These are phyloP conservation scores for Carex pumila DNA, from an alignment of 176 grass and related monocot species.

Conservation along the genomic window DNA sequence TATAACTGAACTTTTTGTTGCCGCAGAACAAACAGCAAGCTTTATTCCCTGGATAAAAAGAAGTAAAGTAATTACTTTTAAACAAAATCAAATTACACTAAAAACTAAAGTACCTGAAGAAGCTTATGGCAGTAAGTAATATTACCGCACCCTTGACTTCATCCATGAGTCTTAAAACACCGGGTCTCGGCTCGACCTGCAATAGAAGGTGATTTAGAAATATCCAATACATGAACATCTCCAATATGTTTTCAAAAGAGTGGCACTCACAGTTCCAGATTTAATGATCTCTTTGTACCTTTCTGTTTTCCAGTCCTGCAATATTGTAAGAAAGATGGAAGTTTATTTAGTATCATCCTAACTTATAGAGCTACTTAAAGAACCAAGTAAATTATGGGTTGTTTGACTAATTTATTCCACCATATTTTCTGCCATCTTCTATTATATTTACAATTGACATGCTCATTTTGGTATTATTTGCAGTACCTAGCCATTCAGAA, in stretches of 20 bases:
- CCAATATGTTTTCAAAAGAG: not conserved
- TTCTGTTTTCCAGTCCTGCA: slow-evolving; percentile 97
- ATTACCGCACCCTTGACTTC: slow-evolving; percentile 98
- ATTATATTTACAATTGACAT: not conserved
- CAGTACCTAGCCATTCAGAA: not conserved
- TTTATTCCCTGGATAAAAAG: slow-evolving; percentile 71
- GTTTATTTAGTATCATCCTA: not conserved
- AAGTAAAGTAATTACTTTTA: not conserved
- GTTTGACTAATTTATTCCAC: not conserved
- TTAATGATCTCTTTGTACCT: slow-evolving; percentile 96
- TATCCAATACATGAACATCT: not conserved
- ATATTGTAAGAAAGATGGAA: slow-evolving; percentile 9
- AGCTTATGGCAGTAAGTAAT: not conserved
- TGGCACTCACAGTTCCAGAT: slow-evolving; percentile 75
- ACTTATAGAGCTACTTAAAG: not conserved
- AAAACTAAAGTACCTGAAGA: not conserved
- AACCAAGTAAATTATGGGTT: not conserved
- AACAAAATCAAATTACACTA: not conserved
- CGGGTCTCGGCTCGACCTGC: slow-evolving; percentile 76
- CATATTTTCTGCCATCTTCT: not conserved
- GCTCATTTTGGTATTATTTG: not conserved
- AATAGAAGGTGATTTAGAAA: slow-evolving; percentile 16
- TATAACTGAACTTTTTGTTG: slow-evolving; percentile 95
- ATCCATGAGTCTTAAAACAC: slow-evolving; percentile 83
- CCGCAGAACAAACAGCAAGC: slow-evolving; percentile 94